These are phyloP conservation scores for Cardamine chenopodiifolia DNA, from an alignment of 345 rosid genomes.

Conservation along the genomic window DNA sequence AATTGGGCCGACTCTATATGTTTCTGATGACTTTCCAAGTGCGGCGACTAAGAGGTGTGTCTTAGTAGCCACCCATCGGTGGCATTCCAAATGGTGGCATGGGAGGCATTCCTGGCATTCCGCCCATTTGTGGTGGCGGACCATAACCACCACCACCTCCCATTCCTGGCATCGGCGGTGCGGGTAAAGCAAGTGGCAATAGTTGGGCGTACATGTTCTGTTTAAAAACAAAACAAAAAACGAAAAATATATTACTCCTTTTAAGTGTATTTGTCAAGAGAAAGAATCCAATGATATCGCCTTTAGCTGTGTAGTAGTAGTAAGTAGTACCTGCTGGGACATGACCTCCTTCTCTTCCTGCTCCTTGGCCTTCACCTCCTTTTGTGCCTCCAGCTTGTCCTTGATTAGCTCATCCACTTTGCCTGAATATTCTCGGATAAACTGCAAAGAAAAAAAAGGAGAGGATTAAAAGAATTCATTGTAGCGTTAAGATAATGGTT, in stretches of 20 bases:
- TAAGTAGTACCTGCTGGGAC: constrained; percentile 75
- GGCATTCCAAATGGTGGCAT: constrained; percentile 84
- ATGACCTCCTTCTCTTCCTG: constrained; percentile 77
- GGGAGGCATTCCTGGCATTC: constrained; percentile 50
- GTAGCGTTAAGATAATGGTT: background rate
- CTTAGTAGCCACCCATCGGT: constrained; percentile 62
- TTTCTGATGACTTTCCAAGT: constrained; percentile 4
- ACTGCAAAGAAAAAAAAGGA: constrained; percentile 45
- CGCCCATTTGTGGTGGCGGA: constrained; percentile 55
- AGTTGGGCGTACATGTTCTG: constrained; percentile 96
- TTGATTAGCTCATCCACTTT: constrained; percentile 83
- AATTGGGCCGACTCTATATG: background rate
- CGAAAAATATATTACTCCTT: background rate
- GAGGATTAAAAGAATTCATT: background rate
- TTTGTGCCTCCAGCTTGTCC: constrained; percentile 73
- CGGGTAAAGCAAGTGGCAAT: constrained; percentile 85
- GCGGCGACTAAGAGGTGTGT: constrained; percentile 1
- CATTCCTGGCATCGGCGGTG: constrained; percentile 94
- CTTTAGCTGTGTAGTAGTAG: background rate
- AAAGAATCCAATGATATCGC: background rate
- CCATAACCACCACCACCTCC: constrained; percentile 47
- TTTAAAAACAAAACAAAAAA: constrained; percentile 2
- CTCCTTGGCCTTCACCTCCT: constrained; percentile 67
- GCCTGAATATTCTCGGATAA: constrained; percentile 76
- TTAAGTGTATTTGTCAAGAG: background rate